Base-by-base conservation (phyloP, 305 asterid genomes). In the Solanum hybrid region DNA sequence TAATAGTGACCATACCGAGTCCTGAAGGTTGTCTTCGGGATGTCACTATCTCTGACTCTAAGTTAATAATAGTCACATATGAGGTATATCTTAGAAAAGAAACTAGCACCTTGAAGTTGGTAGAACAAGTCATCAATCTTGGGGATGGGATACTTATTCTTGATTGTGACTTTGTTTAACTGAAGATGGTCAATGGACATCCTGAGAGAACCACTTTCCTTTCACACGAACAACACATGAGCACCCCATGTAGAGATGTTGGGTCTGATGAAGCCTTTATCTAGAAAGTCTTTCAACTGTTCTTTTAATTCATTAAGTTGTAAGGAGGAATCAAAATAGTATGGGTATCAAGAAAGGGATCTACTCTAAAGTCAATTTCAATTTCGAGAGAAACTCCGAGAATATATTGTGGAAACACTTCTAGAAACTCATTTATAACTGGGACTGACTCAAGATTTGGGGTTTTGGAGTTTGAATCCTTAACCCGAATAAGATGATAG, bases 31-130 rank as follows among this genome's bases (percentile, higher is more conserved):
- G 4, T 57, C 24, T 57, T 57, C 9, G 70, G 24, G 24, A 20
- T 20, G 24, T 20, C 24, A 61, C 72, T 61, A 61, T 61, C 72
- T 61, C 24, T 7, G 11, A 61, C 72, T 20, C 26, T 20, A 20
- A 61, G 72, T 0, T 61, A 2, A 20, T 61, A 4, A 20, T 20
- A 20, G 1, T 0, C 24, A 0, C 4, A 20, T 61, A 0, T 17
- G 2, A 61, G 72, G 72, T 61, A 7, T 61, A 61, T 61, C 24
- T 20, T 20, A 17, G 72, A 61, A 20, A 61, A 61, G 24, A 7
- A 20, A 61, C 11, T 61, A 61, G 72, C 72, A 61, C 72, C 26
- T 14, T 61, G 11, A 61, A 61, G 72, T 20, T 61, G 26, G 72
- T 61, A 1, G 4, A 57, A 57, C 10, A 57, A 57, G 11, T 61